Conservation (phyloP, 768 basidiomycete genomes). For the Chalciporus chontae region DNA sequence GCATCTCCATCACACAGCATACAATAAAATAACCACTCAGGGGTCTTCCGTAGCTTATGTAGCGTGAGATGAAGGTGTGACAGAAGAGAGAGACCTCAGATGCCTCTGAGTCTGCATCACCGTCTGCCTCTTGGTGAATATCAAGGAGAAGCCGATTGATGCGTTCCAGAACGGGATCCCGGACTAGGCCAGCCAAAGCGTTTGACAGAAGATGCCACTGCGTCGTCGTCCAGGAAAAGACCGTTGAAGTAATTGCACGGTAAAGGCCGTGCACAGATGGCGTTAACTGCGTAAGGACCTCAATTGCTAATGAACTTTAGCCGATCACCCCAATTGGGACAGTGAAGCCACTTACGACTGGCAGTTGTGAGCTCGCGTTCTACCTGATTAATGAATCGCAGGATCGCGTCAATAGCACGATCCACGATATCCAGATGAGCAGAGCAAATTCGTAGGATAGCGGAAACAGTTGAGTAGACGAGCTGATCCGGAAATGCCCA, state of each 20-base stretch:
- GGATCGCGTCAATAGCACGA: slow-evolving; percentile 55
- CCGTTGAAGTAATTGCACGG: slow-evolving; percentile 76
- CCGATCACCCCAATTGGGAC: background rate
- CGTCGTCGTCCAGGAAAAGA: slow-evolving; percentile 65
- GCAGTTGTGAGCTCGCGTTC: slow-evolving; percentile 53
- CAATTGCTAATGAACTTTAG: slow-evolving; percentile 45
- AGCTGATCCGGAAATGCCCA: slow-evolving; percentile 88
- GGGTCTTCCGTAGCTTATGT: slow-evolving; percentile 70
- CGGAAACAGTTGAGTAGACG: slow-evolving; percentile 73
- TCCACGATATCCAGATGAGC: slow-evolving; percentile 47
- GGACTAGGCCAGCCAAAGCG: slow-evolving; percentile 58
- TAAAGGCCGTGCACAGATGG: slow-evolving; percentile 86
- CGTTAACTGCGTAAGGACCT: slow-evolving; percentile 68
- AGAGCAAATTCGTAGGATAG: slow-evolving; percentile 64
- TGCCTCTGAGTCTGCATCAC: slow-evolving; percentile 28
- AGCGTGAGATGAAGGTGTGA: slow-evolving; percentile 71
- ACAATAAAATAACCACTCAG: slow-evolving; percentile 84
- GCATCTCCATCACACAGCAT: slow-evolving; percentile 84
- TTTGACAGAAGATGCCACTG: slow-evolving; percentile 62
- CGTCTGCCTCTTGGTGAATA: slow-evolving; percentile 51
- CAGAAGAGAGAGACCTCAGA: slow-evolving; percentile 47
- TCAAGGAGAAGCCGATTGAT: slow-evolving; percentile 69
- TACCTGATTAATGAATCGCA: slow-evolving; percentile 53
- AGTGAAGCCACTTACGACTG: slow-evolving; percentile 42
- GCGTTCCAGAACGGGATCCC: slow-evolving; percentile 62